A percentile compares a stretch with the other conserved stretches of the same genome.
Conservation (phyloP, 192 early-diverging fungal species). For the Backusella westeae region DNA sequence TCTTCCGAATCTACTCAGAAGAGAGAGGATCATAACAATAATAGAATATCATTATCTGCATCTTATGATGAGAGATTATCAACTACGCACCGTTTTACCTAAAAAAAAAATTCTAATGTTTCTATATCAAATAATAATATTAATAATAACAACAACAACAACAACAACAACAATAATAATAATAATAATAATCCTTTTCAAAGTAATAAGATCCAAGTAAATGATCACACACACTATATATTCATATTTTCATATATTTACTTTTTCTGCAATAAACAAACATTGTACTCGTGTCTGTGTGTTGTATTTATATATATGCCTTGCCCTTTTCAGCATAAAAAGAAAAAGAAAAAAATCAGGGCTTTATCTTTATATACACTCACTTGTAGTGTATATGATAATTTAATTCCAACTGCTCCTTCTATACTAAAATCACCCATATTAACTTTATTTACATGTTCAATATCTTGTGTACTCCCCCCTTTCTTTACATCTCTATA, state of each 20-base stretch:
- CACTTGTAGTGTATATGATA: too few species aligned
- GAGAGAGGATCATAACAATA: not conserved
- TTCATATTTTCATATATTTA: not conserved
- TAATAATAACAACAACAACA: not conserved
- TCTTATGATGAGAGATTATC: conserved; percentile 29
- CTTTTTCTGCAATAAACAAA: not conserved
- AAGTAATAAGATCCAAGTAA: not conserved
- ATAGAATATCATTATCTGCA: conserved; percentile 11
- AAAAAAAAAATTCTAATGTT: not conserved
- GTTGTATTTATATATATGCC: not conserved
- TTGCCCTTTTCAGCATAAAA: not conserved
- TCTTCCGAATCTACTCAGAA: not conserved
- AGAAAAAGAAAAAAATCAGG: too few species aligned
- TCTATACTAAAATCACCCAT: too few species aligned
- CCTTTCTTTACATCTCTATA: too few species aligned
- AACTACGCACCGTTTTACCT: not conserved
- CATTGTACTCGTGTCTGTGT: not conserved
- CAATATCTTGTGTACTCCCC: too few species aligned
- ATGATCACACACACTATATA: not conserved
- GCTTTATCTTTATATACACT: too few species aligned
- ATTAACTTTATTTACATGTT: too few species aligned
- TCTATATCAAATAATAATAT: not conserved
- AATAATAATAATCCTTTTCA: not conserved
- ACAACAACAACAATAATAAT: not conserved
- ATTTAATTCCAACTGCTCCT: not conserved